Evolutionary conservation across 177 flowering plant species (phyloP), one percentile per base, ranked within the genome.

Genomic region (Vitis hybrid): DNA sequence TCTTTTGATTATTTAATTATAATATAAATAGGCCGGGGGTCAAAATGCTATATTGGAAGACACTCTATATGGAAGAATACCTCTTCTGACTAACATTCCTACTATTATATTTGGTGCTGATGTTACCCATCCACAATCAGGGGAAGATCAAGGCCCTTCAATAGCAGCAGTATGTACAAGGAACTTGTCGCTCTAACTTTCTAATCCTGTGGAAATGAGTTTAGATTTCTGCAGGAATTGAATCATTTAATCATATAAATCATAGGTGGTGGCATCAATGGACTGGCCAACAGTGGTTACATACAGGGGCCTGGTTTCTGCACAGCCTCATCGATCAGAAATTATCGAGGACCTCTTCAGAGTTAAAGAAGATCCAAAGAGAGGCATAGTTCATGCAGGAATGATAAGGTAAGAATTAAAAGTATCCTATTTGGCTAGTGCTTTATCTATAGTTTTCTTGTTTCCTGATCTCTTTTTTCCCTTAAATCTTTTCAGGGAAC

Each of bases 31-130:
- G 99, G 90, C 73, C 67, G 98, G 99, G 2, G 99, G 97, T 7
- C 56, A 89, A 13, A 94, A 96, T 61, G 80, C 82, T 8, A 91
- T 86, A 1, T 62, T 91, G 54, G 50, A 60, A 21, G 89, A 82
- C 83, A 92, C 92, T 2, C 6, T 89, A 1, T 5, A 34, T 0
- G 66, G 78, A 48, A 78, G 70, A 5, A 78, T 88, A 9, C 97
- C 93, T 8, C 55, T 72, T 3, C 68, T 93, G 0, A 73, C 83
- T 17, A 95, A 89, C 76, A 58, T 6, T 1, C 91, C 94, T 0
- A 96, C 98, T 0, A 96, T 92, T 1, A 82, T 96, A 4, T 85
- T 96, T 82, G 99, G 99, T 64, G 99, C 98, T 48, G 97, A 91
- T 86, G 99, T 95, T 0, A 93, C 97, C 2, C 98, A 93, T 77